Evolutionary conservation across 495 filamentous ascomycete genomes (phyloP).

Genomic region (Podospora tetraspora): DNA sequence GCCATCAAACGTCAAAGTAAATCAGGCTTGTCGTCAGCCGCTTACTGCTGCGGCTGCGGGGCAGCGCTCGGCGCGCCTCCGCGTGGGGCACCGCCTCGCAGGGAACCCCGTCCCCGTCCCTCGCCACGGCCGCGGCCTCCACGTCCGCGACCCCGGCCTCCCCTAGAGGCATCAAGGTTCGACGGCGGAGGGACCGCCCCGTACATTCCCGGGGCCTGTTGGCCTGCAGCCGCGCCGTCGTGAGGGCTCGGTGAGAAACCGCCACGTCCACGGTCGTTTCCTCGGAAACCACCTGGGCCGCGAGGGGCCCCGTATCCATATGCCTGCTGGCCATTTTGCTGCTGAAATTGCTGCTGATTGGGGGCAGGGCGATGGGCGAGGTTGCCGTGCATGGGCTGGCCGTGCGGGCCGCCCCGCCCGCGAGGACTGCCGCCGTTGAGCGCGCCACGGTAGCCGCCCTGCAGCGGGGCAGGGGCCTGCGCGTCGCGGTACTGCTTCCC

Average conservation of each 20-base stretch:
- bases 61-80: constrained; percentile 4
- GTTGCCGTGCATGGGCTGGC: constrained; percentile 39
- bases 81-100: constrained; percentile 1
- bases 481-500: constrained; percentile 66
- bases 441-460: constrained; percentile 67
- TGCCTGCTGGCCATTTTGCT: constrained; percentile 4
- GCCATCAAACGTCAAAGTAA: background rate
- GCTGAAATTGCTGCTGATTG: constrained; percentile 17
- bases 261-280: constrained; percentile 33
- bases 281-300: constrained; percentile 28
- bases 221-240: constrained; percentile 14
- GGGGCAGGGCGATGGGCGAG: constrained; percentile 35
- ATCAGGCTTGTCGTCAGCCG: background rate
- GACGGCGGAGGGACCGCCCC: constrained; percentile 75
- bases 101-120: constrained; percentile 16
- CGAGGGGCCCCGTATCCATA: constrained; percentile 18
- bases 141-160: constrained; percentile 26
- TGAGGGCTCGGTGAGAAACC: constrained; percentile 15
- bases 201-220: constrained; percentile 44
- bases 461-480: constrained; percentile 59
- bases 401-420: constrained; percentile 25
- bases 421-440: constrained; percentile 43
- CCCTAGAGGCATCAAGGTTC: constrained; percentile 51
- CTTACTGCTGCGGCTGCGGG: constrained; percentile 7
- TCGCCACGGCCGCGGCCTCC: constrained; percentile 23